Evolutionary conservation across 83 land plant genomes (phyloP).

Genomic region (Larix sibirica): DNA sequence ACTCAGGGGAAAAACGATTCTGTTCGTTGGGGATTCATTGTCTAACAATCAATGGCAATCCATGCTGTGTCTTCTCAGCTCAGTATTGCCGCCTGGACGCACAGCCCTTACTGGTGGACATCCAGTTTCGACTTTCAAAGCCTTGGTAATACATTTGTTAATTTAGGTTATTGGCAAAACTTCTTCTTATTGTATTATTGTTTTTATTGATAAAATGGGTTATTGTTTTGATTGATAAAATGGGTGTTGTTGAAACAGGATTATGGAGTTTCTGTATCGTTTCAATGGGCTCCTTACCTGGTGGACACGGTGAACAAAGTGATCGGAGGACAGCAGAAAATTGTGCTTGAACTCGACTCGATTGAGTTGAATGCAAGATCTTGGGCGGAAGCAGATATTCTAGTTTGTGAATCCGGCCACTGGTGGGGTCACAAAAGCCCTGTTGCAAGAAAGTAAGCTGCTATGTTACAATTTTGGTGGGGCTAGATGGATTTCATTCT

Average conservation of each 20-base stretch:
- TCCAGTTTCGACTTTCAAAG: too few species aligned
- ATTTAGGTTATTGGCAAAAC: too few species aligned
- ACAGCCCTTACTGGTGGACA: background rate
- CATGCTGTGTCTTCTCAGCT: conserved; percentile 18
- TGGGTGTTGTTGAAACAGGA: conserved; percentile 35
- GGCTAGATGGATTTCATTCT: too few species aligned
- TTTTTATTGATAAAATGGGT: too few species aligned
- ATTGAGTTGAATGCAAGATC: conserved; percentile 44
- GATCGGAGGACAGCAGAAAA: conserved; percentile 26
- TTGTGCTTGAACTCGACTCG: conserved; percentile 58
- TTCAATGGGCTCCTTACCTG: conserved; percentile 58
- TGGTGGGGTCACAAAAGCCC: conserved; percentile 80
- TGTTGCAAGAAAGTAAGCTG: conserved; percentile 56
- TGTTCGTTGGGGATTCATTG: conserved; percentile 27
- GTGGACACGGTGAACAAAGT: conserved; percentile 62
- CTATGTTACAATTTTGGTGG: too few species aligned
- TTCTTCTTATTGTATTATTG: too few species aligned
- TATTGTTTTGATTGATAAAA: too few species aligned
- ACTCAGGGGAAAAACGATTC: conserved; percentile 16
- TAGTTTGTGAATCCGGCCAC: conserved; percentile 82
- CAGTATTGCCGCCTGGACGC: conserved; percentile 6
- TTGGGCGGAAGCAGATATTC: conserved; percentile 73
- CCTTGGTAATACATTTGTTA: too few species aligned
- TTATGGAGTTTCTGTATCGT: conserved; percentile 50
- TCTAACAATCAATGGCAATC: conserved; percentile 23